Percentiles rank a stretch among this genome's conserved stretches.
Evolutionary conservation across 495 filamentous ascomycete genomes (phyloP).

Genomic region (Echria macrotheca): DNA sequence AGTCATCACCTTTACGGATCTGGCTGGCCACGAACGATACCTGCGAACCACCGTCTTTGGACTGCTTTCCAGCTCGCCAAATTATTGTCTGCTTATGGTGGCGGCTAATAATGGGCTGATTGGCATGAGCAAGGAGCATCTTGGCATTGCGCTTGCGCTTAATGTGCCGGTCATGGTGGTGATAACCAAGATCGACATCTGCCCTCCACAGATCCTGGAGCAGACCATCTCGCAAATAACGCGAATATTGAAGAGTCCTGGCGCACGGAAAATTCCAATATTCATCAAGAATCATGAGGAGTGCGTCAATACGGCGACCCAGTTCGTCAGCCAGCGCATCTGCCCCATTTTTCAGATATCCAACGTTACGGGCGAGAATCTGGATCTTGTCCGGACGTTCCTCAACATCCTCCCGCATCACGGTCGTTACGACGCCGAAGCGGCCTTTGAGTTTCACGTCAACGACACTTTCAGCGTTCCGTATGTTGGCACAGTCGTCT

Average conservation of each 20-base stretch:
- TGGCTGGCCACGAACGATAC: conserved; percentile 94
- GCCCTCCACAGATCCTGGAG: conserved; percentile 89
- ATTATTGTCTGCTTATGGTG: conserved; percentile 98
- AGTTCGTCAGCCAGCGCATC: conserved; percentile 92
- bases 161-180: conserved; percentile 99
- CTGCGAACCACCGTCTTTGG: conserved; percentile 96
- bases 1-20: conserved; percentile 93
- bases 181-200: conserved; percentile 98
- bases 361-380: conserved; percentile 87
- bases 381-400: conserved; percentile 77
- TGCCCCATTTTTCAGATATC: conserved; percentile 98
- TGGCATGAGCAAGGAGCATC: conserved; percentile 96
- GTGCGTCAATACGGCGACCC: conserved; percentile 89
- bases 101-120: conserved; percentile 96
- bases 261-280: conserved; percentile 94
- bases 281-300: conserved; percentile 89
- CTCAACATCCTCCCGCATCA: conserved; percentile 94
- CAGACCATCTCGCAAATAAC: conserved; percentile 90
- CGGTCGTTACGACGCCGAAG: conserved; percentile 83
- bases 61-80: conserved; percentile 87
- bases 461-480: conserved; percentile 99
- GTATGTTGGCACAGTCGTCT: conserved; percentile 93
- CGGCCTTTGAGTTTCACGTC: conserved; percentile 89
- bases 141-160: conserved; percentile 88
- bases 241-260: conserved; percentile 88